phyloP scores from a whole-genome alignment of 495 filamentous ascomycete species.

The Bathelium albidoporum region DNA sequence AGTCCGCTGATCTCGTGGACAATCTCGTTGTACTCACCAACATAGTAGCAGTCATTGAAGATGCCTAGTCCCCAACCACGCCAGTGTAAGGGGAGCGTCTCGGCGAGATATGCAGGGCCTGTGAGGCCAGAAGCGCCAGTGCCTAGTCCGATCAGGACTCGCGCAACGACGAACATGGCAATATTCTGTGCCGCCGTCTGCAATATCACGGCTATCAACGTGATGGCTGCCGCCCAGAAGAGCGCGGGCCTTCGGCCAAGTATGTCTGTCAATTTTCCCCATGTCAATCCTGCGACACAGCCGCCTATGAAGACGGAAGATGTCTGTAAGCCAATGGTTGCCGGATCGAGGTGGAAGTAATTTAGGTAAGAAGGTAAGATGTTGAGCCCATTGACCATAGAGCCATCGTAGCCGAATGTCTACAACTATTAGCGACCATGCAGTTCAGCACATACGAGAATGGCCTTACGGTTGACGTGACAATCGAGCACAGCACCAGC shows the following conservation, averaged over 20 bases:
- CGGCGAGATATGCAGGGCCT: constrained; percentile 34
- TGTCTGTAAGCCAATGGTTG: constrained; percentile 38
- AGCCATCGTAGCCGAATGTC: constrained; percentile 1
- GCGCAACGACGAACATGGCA: constrained; percentile 38
- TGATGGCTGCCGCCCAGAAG: constrained; percentile 36
- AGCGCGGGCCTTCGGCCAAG: constrained; percentile 38
- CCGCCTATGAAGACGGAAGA: constrained; percentile 39
- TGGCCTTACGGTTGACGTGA: not conserved
- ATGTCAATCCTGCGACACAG: constrained; percentile 31
- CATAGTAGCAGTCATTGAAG: constrained; percentile 44
- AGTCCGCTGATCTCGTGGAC: not conserved
- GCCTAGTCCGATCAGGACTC: constrained; percentile 38
- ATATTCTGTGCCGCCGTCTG: constrained; percentile 41
- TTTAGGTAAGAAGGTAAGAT: constrained; percentile 40
- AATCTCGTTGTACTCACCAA: constrained; percentile 11
- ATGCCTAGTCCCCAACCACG: constrained; percentile 39
- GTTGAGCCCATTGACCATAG: constrained; percentile 38
- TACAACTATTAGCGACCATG: not conserved
- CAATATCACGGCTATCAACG: constrained; percentile 37
- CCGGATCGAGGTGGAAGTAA: constrained; percentile 39
- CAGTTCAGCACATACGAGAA: not conserved
- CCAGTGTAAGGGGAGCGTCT: constrained; percentile 36
- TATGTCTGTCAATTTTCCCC: constrained; percentile 32
- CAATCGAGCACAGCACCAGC: not conserved
- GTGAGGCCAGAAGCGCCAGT: constrained; percentile 32